Base-by-base conservation (phyloP, 352 stramenopile species). In the Poterioochromonas sp. region DNA sequence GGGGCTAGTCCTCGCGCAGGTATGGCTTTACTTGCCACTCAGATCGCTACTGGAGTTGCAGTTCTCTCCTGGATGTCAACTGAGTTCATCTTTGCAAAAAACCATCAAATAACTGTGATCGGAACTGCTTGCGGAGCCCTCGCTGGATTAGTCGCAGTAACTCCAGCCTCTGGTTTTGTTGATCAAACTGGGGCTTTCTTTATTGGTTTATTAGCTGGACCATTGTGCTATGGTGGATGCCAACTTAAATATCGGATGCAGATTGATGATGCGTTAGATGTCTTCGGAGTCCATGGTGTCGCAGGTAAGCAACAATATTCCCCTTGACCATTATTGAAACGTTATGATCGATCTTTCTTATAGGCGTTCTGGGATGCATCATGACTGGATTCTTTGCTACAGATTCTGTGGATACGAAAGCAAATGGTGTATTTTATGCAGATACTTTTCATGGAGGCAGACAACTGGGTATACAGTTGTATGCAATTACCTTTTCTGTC, bases 251-350 rank as follows among this genome's bases (percentile, higher is more conserved):
- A 91, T 82, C 65, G 80, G 39, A 73, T 90, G 18, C 85, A 86
- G 11, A 90, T 90, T 80, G 88, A 93, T 58, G 88, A 93, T 76
- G 91, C 86, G 2, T 82, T 93, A n/a, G 88, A 93, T 79, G 84
- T 84, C 62, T 91, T 91, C 78, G 87, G 80, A 0, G 88, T 92
- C 78, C 87, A 92, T 81, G 87, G 87, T 53, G 85, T 86, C 34
- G 86, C 78, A 37, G 88, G 88, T n/a, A n/a, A n/a, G n/a, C n/a
- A n/a, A n/a, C n/a, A n/a, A n/a, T n/a, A n/a, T n/a, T n/a, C n/a
- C n/a, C n/a, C n/a, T n/a, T n/a, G n/a, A n/a, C n/a, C n/a, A n/a
- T n/a, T n/a, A n/a, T n/a, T n/a, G n/a, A n/a, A n/a, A n/a, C n/a
- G n/a, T n/a, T n/a, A n/a, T n/a, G n/a, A n/a, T n/a, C n/a, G n/a